A percentile compares a stretch with the other conserved stretches of the same genome.
These are phyloP conservation scores for Fraxinus dipetala DNA, from an alignment of 305 asterid species.

Conservation along the genomic window DNA sequence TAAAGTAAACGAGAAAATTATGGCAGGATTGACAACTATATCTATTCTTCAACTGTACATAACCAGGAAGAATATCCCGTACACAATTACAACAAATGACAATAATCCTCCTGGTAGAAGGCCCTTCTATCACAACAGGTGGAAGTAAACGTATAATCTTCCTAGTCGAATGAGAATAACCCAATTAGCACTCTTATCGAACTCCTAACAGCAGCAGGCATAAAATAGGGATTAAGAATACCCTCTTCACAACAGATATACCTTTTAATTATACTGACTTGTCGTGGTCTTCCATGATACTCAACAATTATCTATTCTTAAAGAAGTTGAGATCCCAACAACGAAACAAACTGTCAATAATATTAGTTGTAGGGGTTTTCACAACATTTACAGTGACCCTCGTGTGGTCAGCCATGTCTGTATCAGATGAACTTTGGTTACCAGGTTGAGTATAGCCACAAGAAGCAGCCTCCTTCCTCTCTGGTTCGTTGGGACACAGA, in stretches of 20 bases:
- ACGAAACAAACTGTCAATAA: slow-evolving; percentile 68
- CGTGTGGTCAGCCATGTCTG: slow-evolving; percentile 50
- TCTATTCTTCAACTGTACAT: slow-evolving; percentile 34
- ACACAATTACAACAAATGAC: slow-evolving; percentile 21
- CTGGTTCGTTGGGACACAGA: slow-evolving; percentile 27
- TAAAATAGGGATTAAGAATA: background rate
- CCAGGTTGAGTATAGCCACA: slow-evolving; percentile 15
- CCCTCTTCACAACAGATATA: background rate
- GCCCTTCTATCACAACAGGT: slow-evolving; percentile 2
- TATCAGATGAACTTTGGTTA: slow-evolving; percentile 34
- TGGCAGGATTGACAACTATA: slow-evolving; percentile 19
- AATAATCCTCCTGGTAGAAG: background rate
- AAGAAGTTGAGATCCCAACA: slow-evolving; percentile 86
- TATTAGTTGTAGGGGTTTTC: slow-evolving; percentile 54
- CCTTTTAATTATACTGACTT: background rate
- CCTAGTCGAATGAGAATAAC: background rate
- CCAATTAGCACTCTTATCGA: background rate
- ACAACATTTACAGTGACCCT: slow-evolving; percentile 70
- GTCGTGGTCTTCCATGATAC: background rate
- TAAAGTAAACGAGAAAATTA: background rate
- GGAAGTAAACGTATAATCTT: slow-evolving; percentile 4
- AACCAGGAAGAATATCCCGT: slow-evolving; percentile 28
- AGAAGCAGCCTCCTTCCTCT: slow-evolving; percentile 18
- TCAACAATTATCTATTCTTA: slow-evolving; percentile 45
- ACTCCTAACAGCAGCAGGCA: background rate